Conservation (phyloP, 179 eudicot genomes). For the Silene coronaria region DNA sequence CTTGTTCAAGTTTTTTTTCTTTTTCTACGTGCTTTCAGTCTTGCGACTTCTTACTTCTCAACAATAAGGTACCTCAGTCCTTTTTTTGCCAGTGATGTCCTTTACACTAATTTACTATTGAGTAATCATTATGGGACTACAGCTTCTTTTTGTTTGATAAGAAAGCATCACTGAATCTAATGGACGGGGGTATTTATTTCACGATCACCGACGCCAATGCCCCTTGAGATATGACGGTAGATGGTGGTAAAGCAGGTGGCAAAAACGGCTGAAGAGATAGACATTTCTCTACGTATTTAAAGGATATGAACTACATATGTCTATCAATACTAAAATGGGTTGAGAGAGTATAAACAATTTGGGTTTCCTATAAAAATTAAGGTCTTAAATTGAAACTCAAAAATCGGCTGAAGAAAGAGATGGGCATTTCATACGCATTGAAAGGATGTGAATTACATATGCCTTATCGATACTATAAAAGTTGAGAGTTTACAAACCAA, state of each 20-base stretch:
- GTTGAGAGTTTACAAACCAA: too few relatives aligned
- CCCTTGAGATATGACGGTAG: not conserved
- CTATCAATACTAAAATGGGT: too few relatives aligned
- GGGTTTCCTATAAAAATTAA: too few relatives aligned
- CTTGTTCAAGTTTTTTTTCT: not conserved
- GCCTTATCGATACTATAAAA: too few relatives aligned
- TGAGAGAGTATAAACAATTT: too few relatives aligned
- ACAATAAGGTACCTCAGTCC: not conserved
- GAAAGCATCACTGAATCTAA: not conserved
- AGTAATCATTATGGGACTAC: not conserved
- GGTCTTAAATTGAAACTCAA: too few relatives aligned
- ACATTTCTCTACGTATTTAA: not conserved
- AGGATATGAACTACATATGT: not conserved
- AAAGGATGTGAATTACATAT: too few relatives aligned
- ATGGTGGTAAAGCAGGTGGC: not conserved
- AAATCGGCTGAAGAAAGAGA: too few relatives aligned
- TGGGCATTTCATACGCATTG: too few relatives aligned
- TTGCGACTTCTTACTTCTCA: not conserved
- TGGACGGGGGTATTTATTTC: not conserved
- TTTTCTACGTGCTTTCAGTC: not conserved
- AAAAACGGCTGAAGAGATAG: not conserved
- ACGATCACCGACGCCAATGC: not conserved
- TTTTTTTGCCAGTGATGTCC: not conserved
- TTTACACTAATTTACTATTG: not conserved
- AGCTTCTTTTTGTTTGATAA: not conserved